Evolutionary conservation across 2,329 filamentous ascomycete genomes (phyloP), one percentile per base, ranked within the genome.

Genomic region (Thelonectria rubi): DNA sequence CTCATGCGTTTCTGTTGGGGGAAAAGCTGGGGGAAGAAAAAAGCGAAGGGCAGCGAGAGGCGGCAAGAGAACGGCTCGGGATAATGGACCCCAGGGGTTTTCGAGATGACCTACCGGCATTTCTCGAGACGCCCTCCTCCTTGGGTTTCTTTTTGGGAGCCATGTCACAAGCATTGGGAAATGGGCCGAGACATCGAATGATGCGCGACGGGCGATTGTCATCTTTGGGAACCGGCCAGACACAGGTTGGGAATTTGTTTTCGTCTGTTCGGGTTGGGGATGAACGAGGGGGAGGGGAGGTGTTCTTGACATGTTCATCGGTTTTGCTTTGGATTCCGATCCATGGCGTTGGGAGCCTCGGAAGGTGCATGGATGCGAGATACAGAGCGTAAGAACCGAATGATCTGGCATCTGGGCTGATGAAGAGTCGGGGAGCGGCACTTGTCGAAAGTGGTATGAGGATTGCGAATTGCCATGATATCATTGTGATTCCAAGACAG

Each of bases 1-100:
- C 68, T 57, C 24, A 60, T 55, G 47, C 24, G 20, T 69, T 68
- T 72, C 68, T 72, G 66, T 72, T 70, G 69, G 69, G 69, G 66
- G 61, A 67, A 67, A 67, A 64, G 60, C 63, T 69, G 68, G 66
- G 66, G 69, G 66, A 71, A 45, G 21, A 24, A 48, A 21, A 24
- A 46, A 46, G n/a, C 6, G n/a, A 42, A 14, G 12, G n/a, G 2
- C 32, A 24, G 45, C 21, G 11, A 46, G 43, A 20, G 17, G 18
- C 11, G 45, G 14, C 67, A 67, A 66, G 66, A 69, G 67, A 52
- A 7, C 39, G 39, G 39, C 8, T 42, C 39, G 39, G 26, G 37
- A 21, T 32, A 30, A 54, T 54, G 51, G 26, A 37, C 32, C 3
- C 32, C 17, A 18, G 14, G 15, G 15, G 34, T 39, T 20, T 18